Conservation (phyloP, 208 protist species). For the Wallacemonas sp. region DNA sequence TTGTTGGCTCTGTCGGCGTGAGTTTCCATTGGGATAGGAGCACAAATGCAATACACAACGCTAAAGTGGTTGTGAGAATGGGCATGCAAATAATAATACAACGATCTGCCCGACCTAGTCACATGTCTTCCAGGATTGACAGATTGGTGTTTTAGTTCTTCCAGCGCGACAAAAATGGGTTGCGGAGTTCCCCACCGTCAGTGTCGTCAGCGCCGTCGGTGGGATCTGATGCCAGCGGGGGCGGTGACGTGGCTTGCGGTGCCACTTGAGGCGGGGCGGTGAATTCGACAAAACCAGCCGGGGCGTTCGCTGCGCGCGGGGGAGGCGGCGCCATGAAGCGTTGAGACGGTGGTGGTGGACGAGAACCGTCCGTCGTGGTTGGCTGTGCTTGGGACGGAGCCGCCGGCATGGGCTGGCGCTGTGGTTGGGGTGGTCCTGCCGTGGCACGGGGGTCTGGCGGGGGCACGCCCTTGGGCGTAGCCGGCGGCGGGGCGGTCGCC, state of each 20-base stretch:
- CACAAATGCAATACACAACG: too few relatives aligned
- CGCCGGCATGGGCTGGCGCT: too few relatives aligned
- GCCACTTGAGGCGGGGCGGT: neutral
- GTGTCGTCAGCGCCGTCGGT: constrained; percentile 11
- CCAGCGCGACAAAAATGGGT: constrained; percentile 78
- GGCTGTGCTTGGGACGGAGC: too few relatives aligned
- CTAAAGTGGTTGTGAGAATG: too few relatives aligned
- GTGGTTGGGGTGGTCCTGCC: neutral
- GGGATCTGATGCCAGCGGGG: neutral
- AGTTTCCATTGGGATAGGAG: constrained; percentile 6
- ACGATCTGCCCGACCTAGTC: too few relatives aligned
- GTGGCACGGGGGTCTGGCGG: neutral
- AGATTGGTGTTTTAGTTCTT: constrained; percentile 1
- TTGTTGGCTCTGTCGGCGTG: too few relatives aligned
- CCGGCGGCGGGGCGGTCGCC: neutral
- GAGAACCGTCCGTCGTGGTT: too few relatives aligned
- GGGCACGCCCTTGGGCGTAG: neutral
- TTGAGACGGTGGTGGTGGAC: neutral
- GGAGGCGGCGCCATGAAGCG: constrained; percentile 7
- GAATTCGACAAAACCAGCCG: neutral
- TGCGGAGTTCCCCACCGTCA: constrained; percentile 53
- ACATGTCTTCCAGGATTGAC: too few relatives aligned
- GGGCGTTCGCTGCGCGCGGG: neutral
- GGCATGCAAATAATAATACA: too few relatives aligned
- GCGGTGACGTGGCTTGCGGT: too few relatives aligned